Evolutionary conservation across 2,329 filamentous ascomycete genomes (phyloP), one percentile per base, ranked within the genome.

Genomic region (Paraphaeosphaeria minitans): DNA sequence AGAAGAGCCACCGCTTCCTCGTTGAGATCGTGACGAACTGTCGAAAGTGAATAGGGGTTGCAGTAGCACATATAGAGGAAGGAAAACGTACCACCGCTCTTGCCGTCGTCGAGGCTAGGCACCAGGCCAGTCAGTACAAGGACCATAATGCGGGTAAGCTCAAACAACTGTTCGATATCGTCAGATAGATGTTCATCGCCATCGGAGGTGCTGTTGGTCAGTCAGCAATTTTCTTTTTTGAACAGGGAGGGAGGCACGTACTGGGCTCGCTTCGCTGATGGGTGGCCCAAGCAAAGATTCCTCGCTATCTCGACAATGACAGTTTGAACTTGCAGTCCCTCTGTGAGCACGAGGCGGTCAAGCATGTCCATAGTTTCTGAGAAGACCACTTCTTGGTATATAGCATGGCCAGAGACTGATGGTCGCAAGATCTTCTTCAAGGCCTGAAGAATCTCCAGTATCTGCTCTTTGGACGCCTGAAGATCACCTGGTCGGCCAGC

Each of bases 101-200:
- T 77, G 54, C 75, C 77, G 29, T 91, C 89, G 4, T 86, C 86
- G 4, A 96, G 81, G 60, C 94, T 96, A 4, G 96, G 95, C 22
- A 99, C 82, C 41, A 97, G 81, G 0, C 93, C 92, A 0, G 93
- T 90, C 29, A 99, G 83, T 1, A 98, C 94, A 9, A 99, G 83
- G 16, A 98, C 94, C 63, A 98, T 97, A 73, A 97, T 97, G 63
- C 95, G 87, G 0, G 95, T 99, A 48, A 99, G 83, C 77, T 99
- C 95, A 70, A 99, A 99, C 0, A 99, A 84, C 77, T 99, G 95
- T 72, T 99, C 95, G 62, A 99, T 97, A 72, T 99, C 95, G 71
- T 99, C 95, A 0, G 92, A 96, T 12, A 99, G 81, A 74, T 95
- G 90, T 16, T 89, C 88, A 53, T 93, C 90, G 6, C 75, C 77